Evolutionary conservation across 805 yeast species (phyloP), one percentile per base, ranked within the genome.

Genomic region (Monosporozyma aquatica): DNA sequence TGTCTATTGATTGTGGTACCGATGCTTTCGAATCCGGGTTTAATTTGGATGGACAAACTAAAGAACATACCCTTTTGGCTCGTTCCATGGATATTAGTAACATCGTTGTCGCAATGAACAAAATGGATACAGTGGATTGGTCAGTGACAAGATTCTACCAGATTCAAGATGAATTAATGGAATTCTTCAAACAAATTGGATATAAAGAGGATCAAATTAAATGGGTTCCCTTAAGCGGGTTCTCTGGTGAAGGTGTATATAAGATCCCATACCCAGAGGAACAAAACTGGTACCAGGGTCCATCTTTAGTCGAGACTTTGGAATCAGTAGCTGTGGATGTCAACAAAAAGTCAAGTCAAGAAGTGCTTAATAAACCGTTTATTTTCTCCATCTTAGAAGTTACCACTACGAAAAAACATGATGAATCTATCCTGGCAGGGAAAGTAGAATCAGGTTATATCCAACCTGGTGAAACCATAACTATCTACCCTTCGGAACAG

Each of bases 21-120:
- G 97, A 97, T 66, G 99, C 94, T 58, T 92, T 92, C 68, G 99
- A 92, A 70, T 90, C 97, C 42, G 98, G 98, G 38, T 90, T 90
- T 61, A 96, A 90, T 69, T 78, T 89, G 63, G 97, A 97, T 56
- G 98, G 98, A 46, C 98, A 90, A 70, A 87, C 97, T 25, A 82
- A 96, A 68, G 97, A 89, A 74, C 98, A 90, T 60, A 95, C 97
- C 3, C 69, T 90, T 43, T 73, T 90, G 58, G 98, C 98, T 46
- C 86, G 87, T 72, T 90, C 96, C 45, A 95, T 90, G 69, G 97
- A 97, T 64, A 95, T 92, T 43, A 84, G 85, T 69, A 80, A 78
- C 63, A 73, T 90, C 52, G 71, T 92, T 46, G 95, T 90, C 41
- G 97, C 85, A 24, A 90, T 90, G 65, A 92, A 90, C 72, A 57